Evolutionary conservation across 2,329 filamentous ascomycete species (phyloP).

Genomic region (Pseudopithomyces chartarum): DNA sequence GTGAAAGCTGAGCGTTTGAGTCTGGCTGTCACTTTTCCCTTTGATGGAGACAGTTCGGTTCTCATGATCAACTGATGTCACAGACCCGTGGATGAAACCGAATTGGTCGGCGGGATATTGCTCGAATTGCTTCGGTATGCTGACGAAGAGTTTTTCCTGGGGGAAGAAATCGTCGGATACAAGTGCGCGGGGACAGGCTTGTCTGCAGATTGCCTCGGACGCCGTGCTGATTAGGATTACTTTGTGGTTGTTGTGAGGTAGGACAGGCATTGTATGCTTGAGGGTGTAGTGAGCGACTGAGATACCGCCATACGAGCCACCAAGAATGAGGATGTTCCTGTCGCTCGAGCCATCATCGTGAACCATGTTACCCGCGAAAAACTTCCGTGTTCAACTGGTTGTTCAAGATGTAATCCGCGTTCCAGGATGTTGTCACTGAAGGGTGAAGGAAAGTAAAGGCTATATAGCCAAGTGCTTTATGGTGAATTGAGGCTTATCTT

Average conservation of each 20-base stretch:
- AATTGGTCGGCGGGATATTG: constrained; percentile 41
- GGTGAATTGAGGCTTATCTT: neutral
- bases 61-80: constrained; percentile 33
- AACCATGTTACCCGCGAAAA: neutral
- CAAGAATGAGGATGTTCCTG: constrained; percentile 45
- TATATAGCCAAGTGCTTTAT: too few relatives aligned
- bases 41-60: constrained; percentile 41
- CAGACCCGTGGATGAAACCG: constrained; percentile 43
- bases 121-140: constrained; percentile 40
- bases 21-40: constrained; percentile 17
- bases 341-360: neutral
- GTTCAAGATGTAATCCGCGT: neutral
- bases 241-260: constrained; percentile 36
- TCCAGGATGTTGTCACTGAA: neutral
- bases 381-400: neutral
- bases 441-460: neutral
- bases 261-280: constrained; percentile 33
- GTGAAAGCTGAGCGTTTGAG: constrained; percentile 37
- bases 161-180: constrained; percentile 41
- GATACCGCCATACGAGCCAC: constrained; percentile 45
- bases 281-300: constrained; percentile 45
- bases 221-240: constrained; percentile 43
- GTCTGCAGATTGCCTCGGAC: constrained; percentile 38
- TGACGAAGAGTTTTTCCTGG: constrained; percentile 41
- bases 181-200: constrained; percentile 41